Base-by-base conservation (phyloP, 345 rosid genomes). In the Diplotaxis tenuifolia region DNA sequence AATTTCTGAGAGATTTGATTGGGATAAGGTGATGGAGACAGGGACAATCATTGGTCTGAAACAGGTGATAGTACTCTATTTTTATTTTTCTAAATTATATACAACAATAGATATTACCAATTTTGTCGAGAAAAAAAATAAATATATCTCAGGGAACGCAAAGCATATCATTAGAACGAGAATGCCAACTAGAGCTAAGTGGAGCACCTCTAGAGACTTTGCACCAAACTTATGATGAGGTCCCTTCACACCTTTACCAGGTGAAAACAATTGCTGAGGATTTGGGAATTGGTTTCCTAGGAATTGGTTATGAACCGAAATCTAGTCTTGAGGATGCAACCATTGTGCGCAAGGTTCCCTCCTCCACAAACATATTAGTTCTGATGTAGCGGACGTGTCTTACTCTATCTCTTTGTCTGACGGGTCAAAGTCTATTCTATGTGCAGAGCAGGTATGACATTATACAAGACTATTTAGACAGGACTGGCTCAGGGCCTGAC, bases 211-310 rank as follows among this genome's bases (percentile, higher is more conserved):
- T 89, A 65, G 96, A 90, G 80, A 93, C 97, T 21, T 81, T 93
- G 86, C 98, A 93, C 80, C 97, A 90, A 83, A 93, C 97, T 42
- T 87, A 92, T 82, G 94, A 93, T 12, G 96, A 93, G 84, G 91
- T 93, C 64, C 81, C 81, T 77, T 90, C 98, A 52, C 98, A 93
- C 81, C 92, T 90, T 67, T 83, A 93, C 80, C 96, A 93, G 84
- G 97, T 93, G 50, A 91, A 93, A 82, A 90, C 92, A 62, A 91
- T 93, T 73, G 83, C 94, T 16, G 92, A 89, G 65, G 97, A 93
- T 75, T 81, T 93, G 91, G 97, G 92, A 56, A 86, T 21, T 21
- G 96, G 98, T 64, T 93, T 91, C 79, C 65, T 93, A 68, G 97
- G 98, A 70, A 83, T 89, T 53, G 98, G 97, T 20, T 86, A 83